Evolutionary conservation across 257 asterid species (phyloP).

Genomic region (Gentiana dahurica): DNA sequence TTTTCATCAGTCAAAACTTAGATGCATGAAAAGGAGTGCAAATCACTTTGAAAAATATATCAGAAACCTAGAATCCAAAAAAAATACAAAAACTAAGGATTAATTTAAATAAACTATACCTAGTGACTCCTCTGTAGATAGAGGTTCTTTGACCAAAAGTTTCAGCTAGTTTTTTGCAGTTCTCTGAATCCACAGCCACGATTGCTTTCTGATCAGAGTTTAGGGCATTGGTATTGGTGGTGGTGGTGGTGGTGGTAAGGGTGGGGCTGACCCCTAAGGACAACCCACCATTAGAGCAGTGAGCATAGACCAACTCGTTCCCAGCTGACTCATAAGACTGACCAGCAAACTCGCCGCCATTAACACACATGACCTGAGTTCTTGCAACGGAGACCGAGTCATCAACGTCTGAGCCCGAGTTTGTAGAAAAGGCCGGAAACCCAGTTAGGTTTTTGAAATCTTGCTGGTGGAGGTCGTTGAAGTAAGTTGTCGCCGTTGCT

Average conservation of each 20-base stretch:
- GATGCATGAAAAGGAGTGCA: background rate
- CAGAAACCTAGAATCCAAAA: background rate
- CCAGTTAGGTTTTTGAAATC: conserved; percentile 49
- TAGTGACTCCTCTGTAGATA: conserved; percentile 89
- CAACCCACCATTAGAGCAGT: conserved; percentile 25
- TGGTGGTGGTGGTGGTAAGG: no score
- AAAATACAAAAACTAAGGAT: background rate
- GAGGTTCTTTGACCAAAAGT: conserved; percentile 92
- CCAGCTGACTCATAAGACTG: conserved; percentile 38
- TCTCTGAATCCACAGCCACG: conserved; percentile 40
- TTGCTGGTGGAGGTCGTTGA: conserved; percentile 24
- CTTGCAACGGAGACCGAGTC: conserved; percentile 56
- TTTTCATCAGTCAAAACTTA: background rate
- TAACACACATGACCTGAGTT: conserved; percentile 33
- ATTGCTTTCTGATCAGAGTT: conserved; percentile 17
- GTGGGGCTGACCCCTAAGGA: conserved; percentile 29
- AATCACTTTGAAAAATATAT: background rate
- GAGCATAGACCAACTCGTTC: conserved; percentile 48
- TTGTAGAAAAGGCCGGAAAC: conserved; percentile 57
- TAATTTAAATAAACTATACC: conserved; percentile 25
- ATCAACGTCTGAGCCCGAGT: conserved; percentile 84
- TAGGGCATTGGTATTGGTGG: no score
- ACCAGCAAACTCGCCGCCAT: conserved; percentile 18
- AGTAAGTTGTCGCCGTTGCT: conserved; percentile 22
- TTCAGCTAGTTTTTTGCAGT: conserved; percentile 58